A percentile compares a stretch with the other conserved stretches of the same genome.
phyloP scores from a whole-genome alignment of 768 basidiomycete genomes.

The Hypsizygus marmoreus region DNA sequence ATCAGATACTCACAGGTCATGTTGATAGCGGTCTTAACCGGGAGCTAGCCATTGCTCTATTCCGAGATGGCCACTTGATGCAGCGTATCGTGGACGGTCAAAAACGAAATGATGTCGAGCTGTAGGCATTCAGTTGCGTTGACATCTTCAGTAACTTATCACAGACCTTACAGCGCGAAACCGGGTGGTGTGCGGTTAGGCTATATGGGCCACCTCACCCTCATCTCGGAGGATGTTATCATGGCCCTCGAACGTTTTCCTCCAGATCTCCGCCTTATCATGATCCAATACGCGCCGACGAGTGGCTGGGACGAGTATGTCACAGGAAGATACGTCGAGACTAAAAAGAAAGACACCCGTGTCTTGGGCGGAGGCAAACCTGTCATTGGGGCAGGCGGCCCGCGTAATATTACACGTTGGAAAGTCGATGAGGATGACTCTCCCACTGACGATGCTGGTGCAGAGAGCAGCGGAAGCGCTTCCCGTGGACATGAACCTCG shows the following conservation, averaged over 20 bases:
- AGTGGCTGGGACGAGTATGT: slow-evolving; percentile 90
- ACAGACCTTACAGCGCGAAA: slow-evolving; percentile 48
- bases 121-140: slow-evolving; percentile 43
- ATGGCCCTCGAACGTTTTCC: slow-evolving; percentile 88
- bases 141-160: background rate
- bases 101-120: slow-evolving; percentile 72
- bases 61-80: slow-evolving; percentile 84
- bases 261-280: slow-evolving; percentile 64
- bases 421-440: slow-evolving; percentile 70
- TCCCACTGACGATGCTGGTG: slow-evolving; percentile 17
- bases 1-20: slow-evolving; percentile 90
- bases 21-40: slow-evolving; percentile 83
- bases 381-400: slow-evolving; percentile 40
- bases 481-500: slow-evolving; percentile 22
- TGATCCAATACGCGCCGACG: slow-evolving; percentile 71
- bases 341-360: slow-evolving; percentile 77
- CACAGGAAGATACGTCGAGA: slow-evolving; percentile 80
- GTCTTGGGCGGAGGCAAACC: slow-evolving; percentile 89
- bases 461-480: background rate
- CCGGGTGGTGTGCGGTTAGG: slow-evolving; percentile 82
- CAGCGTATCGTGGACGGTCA: slow-evolving; percentile 88
- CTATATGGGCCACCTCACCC: slow-evolving; percentile 95
- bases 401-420: slow-evolving; percentile 46
- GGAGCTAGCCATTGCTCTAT: slow-evolving; percentile 80
- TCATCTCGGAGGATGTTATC: slow-evolving; percentile 94